These are phyloP conservation scores for Stagonosporopsis tanaceti DNA, from an alignment of 2,329 filamentous ascomycete genomes.

Conservation along the genomic window DNA sequence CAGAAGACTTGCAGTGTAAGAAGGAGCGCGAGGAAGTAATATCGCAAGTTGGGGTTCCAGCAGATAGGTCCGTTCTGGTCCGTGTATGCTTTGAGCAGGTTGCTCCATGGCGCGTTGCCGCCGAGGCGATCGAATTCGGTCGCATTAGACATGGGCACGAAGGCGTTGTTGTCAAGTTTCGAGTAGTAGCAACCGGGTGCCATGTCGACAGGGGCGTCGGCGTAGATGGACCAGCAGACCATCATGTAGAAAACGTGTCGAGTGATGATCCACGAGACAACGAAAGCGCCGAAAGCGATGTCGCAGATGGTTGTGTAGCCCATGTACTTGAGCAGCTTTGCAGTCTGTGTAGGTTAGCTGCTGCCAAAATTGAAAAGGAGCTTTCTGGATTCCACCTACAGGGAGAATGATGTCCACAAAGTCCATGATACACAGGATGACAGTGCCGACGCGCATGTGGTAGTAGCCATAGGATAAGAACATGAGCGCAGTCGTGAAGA, in stretches of 20 bases:
- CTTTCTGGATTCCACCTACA: constrained; percentile 54
- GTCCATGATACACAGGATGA: constrained; percentile 93
- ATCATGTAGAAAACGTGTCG: constrained; percentile 82
- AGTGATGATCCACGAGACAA: constrained; percentile 81
- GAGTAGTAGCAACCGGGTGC: constrained; percentile 73
- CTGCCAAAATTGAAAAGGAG: background rate
- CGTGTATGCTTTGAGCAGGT: constrained; percentile 77
- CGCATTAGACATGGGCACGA: constrained; percentile 64
- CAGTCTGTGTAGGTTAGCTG: constrained; percentile 64
- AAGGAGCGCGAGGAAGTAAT: constrained; percentile 78
- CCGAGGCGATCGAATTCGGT: constrained; percentile 47
- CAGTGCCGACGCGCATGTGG: constrained; percentile 84
- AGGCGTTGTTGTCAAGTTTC: constrained; percentile 63
- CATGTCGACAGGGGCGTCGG: constrained; percentile 69
- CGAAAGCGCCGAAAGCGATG: constrained; percentile 82
- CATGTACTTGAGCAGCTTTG: constrained; percentile 91
- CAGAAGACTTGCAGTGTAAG: constrained; percentile 81
- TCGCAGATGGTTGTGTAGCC: constrained; percentile 81
- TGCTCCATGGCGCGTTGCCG: constrained; percentile 56
- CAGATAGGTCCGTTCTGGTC: constrained; percentile 78
- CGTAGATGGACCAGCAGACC: constrained; percentile 84
- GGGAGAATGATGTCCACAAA: constrained; percentile 88
- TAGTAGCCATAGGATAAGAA: constrained; percentile 85
- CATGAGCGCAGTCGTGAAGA: constrained; percentile 85
- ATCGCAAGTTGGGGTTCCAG: constrained; percentile 77